phyloP scores from a whole-genome alignment of 2,329 filamentous ascomycete species.

The Xylariaceae sp. region DNA sequence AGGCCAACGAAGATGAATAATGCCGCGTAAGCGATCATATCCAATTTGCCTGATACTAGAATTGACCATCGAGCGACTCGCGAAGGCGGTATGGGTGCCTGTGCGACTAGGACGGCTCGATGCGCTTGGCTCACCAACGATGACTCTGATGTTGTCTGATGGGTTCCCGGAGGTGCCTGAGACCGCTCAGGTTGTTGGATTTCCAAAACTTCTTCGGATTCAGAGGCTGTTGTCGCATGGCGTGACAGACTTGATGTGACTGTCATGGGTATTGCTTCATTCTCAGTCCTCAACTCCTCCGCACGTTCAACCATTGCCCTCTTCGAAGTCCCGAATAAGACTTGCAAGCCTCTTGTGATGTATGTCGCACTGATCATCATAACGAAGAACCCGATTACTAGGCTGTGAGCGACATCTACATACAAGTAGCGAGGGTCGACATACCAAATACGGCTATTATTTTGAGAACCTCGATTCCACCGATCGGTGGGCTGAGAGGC shows the following conservation, averaged over 20 bases:
- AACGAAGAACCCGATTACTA: conserved; percentile 8
- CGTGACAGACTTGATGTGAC: conserved; percentile 1
- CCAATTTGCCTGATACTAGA: conserved; percentile 43
- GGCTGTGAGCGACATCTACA: conserved; percentile 44
- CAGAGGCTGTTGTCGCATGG: conserved; percentile 17
- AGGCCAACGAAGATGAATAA: conserved; percentile 52
- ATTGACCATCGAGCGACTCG: conserved; percentile 51
- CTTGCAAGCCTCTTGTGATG: conserved; percentile 52
- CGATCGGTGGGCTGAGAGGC: conserved; percentile 54
- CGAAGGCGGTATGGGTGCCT: conserved; percentile 42
- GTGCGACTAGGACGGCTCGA: conserved; percentile 29
- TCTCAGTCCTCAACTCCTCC: conserved; percentile 46
- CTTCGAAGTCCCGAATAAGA: conserved; percentile 51
- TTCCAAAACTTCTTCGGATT: conserved; percentile 14
- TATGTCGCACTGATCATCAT: conserved; percentile 3
- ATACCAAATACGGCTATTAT: conserved; percentile 58
- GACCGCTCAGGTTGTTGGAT: conserved; percentile 16
- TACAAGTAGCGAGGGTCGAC: conserved; percentile 18
- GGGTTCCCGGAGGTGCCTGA: conserved; percentile 6
- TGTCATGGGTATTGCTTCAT: conserved; percentile 48
- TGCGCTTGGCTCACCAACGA: background rate
- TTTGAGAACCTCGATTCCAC: conserved; percentile 53
- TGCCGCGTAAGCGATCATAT: conserved; percentile 42
- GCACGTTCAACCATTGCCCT: conserved; percentile 40
- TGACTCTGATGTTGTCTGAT: conserved; percentile 5